phyloP scores from a whole-genome alignment of 164 flowering plant genomes.

The Aristolochia californica region DNA sequence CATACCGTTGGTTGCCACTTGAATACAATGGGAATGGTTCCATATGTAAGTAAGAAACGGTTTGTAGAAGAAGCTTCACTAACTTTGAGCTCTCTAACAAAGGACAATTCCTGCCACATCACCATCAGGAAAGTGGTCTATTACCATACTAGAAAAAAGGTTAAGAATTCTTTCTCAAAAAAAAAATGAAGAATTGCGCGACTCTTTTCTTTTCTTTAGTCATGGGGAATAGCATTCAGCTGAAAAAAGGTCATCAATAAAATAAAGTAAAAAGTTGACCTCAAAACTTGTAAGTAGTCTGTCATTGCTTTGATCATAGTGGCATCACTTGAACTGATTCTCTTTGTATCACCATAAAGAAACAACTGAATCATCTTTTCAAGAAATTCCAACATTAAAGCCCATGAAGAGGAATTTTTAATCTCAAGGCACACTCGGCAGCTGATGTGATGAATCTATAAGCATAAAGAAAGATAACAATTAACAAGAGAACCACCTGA shows the following conservation, averaged over 20 bases:
- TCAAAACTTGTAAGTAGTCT: conserved; percentile 43
- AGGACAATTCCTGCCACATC: conserved; percentile 20
- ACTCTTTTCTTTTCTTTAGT: too few relatives aligned
- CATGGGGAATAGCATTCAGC: neutral
- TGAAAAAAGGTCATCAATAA: neutral
- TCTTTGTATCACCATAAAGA: conserved; percentile 18
- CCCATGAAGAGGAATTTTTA: conserved; percentile 38
- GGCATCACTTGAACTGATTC: conserved; percentile 13
- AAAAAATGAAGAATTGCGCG: neutral
- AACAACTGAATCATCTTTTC: conserved; percentile 23
- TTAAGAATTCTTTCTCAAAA: too few relatives aligned
- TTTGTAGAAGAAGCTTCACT: conserved; percentile 43
- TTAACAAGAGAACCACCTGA: neutral
- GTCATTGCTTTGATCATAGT: conserved; percentile 18
- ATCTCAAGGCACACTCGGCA: conserved; percentile 32
- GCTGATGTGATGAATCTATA: conserved; percentile 45
- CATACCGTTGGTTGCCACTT: conserved; percentile 18
- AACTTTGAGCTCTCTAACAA: conserved; percentile 30
- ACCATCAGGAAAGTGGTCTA: conserved; percentile 12
- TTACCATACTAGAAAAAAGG: neutral
- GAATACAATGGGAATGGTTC: conserved; percentile 17
- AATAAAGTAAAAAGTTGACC: conserved; percentile 25
- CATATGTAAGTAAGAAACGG: conserved; percentile 32
- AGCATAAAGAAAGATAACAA: neutral
- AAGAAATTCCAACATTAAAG: conserved; percentile 35